Percentiles rank a stretch among this genome's conserved stretches.
phyloP scores from a whole-genome alignment of 768 basidiomycete species.

The Cystobasidium ongulense region DNA sequence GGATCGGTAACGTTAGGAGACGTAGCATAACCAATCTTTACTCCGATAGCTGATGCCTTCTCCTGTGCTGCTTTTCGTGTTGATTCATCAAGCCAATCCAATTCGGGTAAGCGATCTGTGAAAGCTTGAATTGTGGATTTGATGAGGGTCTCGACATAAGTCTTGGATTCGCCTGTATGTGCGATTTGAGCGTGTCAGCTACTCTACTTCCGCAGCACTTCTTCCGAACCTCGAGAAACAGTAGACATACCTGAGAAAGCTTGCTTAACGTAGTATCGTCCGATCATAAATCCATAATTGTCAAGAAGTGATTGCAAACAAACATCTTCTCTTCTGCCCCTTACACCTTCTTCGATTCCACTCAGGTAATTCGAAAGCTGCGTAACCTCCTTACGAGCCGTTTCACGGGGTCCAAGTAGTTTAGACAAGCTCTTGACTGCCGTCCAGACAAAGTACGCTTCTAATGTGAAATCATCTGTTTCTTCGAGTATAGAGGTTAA shows the following conservation, averaged over 20 bases:
- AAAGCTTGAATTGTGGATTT: constrained; percentile 71
- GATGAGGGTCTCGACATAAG: constrained; percentile 75
- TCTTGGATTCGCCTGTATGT: constrained; percentile 57
- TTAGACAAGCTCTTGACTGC: constrained; percentile 52
- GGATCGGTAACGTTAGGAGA: constrained; percentile 73
- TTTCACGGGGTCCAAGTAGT: constrained; percentile 63
- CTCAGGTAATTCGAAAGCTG: constrained; percentile 62
- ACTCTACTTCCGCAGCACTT: no score
- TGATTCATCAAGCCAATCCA: constrained; percentile 85
- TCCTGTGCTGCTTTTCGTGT: constrained; percentile 63
- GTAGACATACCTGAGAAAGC: constrained; percentile 53
- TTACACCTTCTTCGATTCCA: constrained; percentile 78
- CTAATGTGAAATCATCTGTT: constrained; percentile 63
- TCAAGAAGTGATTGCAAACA: constrained; percentile 66
- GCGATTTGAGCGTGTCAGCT: constrained; percentile 40
- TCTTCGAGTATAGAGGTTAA: constrained; percentile 62
- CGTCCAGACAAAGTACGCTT: constrained; percentile 78
- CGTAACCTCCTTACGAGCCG: constrained; percentile 68
- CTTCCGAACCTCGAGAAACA: not conserved
- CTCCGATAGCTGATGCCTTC: constrained; percentile 62
- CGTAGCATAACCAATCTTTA: constrained; percentile 88
- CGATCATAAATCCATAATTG: constrained; percentile 77
- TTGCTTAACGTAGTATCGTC: constrained; percentile 74
- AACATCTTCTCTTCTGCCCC: constrained; percentile 72
- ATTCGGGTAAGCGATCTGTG: constrained; percentile 60